Evolutionary conservation across 1,139 yeast species (phyloP).

Genomic region (Magnusiomyces suaveolens): DNA sequence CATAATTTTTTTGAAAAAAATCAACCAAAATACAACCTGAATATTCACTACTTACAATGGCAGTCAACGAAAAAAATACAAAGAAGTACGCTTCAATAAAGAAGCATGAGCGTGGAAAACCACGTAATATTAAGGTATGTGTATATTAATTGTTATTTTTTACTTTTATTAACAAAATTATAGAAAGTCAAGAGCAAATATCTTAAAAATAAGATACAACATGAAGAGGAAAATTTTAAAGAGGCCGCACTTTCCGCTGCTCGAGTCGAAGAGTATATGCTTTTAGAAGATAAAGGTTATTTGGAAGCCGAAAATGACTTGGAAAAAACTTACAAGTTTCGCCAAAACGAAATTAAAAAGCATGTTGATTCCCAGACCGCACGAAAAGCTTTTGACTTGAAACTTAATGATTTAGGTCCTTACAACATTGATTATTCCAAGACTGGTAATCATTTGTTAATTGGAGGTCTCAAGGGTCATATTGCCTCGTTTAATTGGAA

Average conservation of each 20-base stretch:
- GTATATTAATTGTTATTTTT: not conserved
- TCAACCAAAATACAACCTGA: no score
- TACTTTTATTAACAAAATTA: not conserved
- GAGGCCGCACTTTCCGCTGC: constrained; percentile 67
- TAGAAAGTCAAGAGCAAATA: constrained; percentile 43
- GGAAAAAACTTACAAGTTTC: constrained; percentile 83
- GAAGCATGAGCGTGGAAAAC: constrained; percentile 3
- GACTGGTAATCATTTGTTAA: constrained; percentile 74
- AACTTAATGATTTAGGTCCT: constrained; percentile 75
- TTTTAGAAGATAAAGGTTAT: constrained; percentile 76
- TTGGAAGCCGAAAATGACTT: constrained; percentile 82
- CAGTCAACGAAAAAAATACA: not conserved
- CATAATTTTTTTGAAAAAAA: not conserved
- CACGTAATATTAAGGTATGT: constrained; percentile 2
- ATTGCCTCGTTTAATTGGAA: constrained; percentile 96
- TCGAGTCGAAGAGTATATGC: constrained; percentile 73
- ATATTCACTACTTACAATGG: not conserved
- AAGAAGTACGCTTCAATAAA: not conserved
- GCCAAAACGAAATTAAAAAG: constrained; percentile 65
- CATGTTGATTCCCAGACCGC: constrained; percentile 70
- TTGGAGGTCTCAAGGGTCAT: constrained; percentile 90
- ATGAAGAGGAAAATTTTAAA: constrained; percentile 61
- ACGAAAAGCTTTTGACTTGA: constrained; percentile 64
- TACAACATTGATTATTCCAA: constrained; percentile 71
- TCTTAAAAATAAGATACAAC: constrained; percentile 53